These are phyloP conservation scores for Aegle marmelos DNA, from an alignment of 345 rosid genomes.

Conservation along the genomic window DNA sequence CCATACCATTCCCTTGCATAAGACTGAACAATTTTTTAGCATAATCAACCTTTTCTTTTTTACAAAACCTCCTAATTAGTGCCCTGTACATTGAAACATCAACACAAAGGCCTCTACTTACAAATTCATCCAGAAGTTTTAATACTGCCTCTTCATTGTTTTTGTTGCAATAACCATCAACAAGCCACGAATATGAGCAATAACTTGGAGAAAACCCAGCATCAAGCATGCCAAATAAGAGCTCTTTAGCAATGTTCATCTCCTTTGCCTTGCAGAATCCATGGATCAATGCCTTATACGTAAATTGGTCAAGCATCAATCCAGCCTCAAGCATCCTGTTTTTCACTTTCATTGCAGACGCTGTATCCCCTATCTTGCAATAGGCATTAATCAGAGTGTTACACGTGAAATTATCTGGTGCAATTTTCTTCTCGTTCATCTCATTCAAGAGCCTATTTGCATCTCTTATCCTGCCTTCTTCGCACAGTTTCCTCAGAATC, in stretches of 20 bases:
- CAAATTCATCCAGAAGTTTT: constrained; percentile 59
- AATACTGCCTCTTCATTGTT: constrained; percentile 45
- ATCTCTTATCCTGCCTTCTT: constrained; percentile 77
- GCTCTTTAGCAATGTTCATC: constrained; percentile 68
- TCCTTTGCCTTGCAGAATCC: constrained; percentile 77
- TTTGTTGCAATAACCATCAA: constrained; percentile 63
- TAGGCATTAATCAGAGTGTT: constrained; percentile 89
- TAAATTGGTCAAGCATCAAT: constrained; percentile 56
- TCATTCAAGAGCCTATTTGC: constrained; percentile 70
- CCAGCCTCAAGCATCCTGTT: constrained; percentile 79
- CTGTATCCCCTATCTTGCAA: constrained; percentile 77
- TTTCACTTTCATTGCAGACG: constrained; percentile 82
- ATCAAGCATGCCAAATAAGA: constrained; percentile 61
- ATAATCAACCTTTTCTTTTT: constrained; percentile 53
- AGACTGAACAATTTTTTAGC: constrained; percentile 49
- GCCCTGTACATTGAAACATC: constrained; percentile 77
- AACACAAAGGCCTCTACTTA: constrained; percentile 46
- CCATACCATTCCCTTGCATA: constrained; percentile 67
- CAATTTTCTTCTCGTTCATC: constrained; percentile 70
- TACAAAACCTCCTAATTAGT: constrained; percentile 79
- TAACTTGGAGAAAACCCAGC: constrained; percentile 80
- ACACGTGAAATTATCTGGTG: constrained; percentile 85
- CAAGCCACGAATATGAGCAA: constrained; percentile 75
- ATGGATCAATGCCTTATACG: constrained; percentile 75
- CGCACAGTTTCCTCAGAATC: constrained; percentile 74